Conservation (phyloP, 176 grass and related monocot species). For the Elymus sibiricus region DNA sequence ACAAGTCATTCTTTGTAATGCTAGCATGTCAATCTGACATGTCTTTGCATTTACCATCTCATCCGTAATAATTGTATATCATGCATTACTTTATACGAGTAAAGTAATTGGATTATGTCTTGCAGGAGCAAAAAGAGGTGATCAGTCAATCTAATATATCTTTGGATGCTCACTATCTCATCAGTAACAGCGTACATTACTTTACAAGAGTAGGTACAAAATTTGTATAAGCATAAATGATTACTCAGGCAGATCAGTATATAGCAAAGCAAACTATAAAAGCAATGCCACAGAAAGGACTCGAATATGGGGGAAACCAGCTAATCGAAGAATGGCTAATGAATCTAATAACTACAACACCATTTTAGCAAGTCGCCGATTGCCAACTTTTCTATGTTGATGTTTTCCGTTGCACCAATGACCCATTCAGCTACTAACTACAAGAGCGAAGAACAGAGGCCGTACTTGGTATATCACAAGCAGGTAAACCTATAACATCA, state of each 20-base stretch:
- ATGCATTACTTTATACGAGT: neutral
- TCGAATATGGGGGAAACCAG: neutral
- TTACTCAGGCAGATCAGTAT: neutral
- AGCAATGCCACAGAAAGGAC: neutral
- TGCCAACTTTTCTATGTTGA: neutral
- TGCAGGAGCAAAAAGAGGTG: neutral
- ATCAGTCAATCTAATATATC: neutral
- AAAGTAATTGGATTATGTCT: neutral
- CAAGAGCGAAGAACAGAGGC: neutral
- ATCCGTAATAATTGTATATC: neutral
- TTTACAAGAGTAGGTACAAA: conserved; percentile 36
- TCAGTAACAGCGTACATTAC: conserved; percentile 30
- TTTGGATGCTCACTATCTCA: conserved; percentile 4
- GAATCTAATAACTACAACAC: neutral
- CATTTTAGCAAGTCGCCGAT: neutral
- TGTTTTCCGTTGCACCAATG: neutral
- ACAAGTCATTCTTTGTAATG: neutral
- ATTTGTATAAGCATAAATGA: neutral
- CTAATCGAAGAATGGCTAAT: conserved; percentile 26
- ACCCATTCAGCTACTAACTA: conserved; percentile 1
- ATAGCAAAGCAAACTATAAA: conserved; percentile 8
- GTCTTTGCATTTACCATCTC: neutral
- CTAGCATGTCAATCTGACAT: neutral
- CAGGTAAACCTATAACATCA: conserved; percentile 1
- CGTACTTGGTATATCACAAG: neutral